A percentile compares a stretch with the other conserved stretches of the same genome.
Evolutionary conservation across 257 asterid genomes (phyloP).

Genomic region (Knoxia roxburghii): DNA sequence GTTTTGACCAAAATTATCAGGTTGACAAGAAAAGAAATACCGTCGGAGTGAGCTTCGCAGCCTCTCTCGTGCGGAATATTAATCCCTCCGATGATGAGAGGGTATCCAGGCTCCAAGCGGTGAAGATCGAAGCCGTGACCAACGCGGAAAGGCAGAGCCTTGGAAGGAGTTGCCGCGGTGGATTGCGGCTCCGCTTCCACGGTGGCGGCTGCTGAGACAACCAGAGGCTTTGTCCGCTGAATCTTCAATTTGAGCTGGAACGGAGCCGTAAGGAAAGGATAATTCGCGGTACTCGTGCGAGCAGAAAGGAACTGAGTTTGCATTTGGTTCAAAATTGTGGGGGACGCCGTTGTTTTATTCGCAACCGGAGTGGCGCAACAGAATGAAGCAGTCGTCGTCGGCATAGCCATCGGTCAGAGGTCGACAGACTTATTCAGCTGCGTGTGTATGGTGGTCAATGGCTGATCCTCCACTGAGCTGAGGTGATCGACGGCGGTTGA

Average conservation of each 20-base stretch:
- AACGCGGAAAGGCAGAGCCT: slow-evolving; percentile 69
- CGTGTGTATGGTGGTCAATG: not conserved
- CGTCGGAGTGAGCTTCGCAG: slow-evolving; percentile 95
- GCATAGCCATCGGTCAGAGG: slow-evolving; percentile 25
- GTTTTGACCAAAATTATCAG: not conserved
- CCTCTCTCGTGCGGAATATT: slow-evolving; percentile 77
- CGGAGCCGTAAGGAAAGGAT: not conserved
- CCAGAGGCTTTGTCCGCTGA: slow-evolving; percentile 14
- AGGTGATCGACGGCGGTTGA: not conserved
- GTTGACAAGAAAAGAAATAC: slow-evolving; percentile 25
- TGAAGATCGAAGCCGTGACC: slow-evolving; percentile 96
- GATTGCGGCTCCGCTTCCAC: slow-evolving; percentile 39
- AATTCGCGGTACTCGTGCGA: not conserved
- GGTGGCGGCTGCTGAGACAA: slow-evolving; percentile 31
- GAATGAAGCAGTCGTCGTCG: slow-evolving; percentile 22
- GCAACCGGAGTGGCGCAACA: slow-evolving; percentile 16
- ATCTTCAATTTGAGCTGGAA: not conserved
- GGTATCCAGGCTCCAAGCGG: slow-evolving; percentile 84
- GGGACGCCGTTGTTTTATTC: not conserved
- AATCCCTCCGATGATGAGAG: slow-evolving; percentile 80
- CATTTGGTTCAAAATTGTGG: not conserved
- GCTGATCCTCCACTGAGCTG: not conserved
- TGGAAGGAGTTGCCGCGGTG: slow-evolving; percentile 26
- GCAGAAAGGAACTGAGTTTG: not conserved
- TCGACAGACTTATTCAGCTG: not conserved